Conservation (phyloP, 192 early-diverging fungal species). For the Umbelopsis vinacea region DNA sequence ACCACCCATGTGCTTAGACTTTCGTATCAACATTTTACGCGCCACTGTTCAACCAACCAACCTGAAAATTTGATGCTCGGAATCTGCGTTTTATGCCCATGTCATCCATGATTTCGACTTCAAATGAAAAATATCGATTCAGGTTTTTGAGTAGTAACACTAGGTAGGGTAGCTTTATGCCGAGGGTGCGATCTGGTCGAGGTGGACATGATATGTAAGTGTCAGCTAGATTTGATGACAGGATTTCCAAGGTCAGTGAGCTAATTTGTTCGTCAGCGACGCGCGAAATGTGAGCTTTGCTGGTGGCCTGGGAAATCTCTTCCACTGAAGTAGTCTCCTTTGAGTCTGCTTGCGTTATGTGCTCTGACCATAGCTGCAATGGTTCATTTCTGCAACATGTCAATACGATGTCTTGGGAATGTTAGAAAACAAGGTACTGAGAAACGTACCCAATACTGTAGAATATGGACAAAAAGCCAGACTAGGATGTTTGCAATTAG, state of each 20-base stretch:
- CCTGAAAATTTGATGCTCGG: constrained; percentile 90
- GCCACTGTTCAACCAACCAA: constrained; percentile 29
- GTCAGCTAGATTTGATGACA: constrained; percentile 76
- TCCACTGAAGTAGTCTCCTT: constrained; percentile 25
- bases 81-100: constrained; percentile 80
- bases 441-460: constrained; percentile 83
- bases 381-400: constrained; percentile 55
- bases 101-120: constrained; percentile 88
- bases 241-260: constrained; percentile 79
- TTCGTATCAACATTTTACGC: neutral
- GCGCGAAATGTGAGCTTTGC: constrained; percentile 70
- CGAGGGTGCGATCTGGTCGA: constrained; percentile 74
- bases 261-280: constrained; percentile 83
- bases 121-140: constrained; percentile 91
- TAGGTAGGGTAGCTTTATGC: constrained; percentile 89
- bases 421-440: neutral
- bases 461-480: constrained; percentile 87
- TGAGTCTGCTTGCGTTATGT: constrained; percentile 37
- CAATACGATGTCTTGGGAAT: neutral
- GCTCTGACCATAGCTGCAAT: constrained; percentile 75
- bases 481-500: constrained; percentile 47
- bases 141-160: constrained; percentile 89
- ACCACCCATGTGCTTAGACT: neutral
- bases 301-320: neutral
- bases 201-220: constrained; percentile 92